Base-by-base conservation (phyloP, 202 grass and related monocot genomes). In the Hordeum pubiflorum region DNA sequence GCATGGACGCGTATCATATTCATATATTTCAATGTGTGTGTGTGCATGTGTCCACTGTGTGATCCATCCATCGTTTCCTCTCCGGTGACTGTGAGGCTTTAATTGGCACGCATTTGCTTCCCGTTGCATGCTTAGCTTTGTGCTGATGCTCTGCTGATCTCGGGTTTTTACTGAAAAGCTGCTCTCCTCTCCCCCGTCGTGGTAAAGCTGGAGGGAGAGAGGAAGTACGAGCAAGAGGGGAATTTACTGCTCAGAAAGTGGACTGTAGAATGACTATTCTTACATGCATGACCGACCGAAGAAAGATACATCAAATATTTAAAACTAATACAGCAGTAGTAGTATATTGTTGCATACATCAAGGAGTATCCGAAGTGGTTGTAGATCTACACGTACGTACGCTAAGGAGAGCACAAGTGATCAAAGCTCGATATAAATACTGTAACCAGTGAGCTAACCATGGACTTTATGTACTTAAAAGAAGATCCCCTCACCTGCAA, bases 401-500 rank as follows among this genome's bases (percentile, higher is more conserved):
- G n/a, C 41, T 8, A 14, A 18, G 60, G 31, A 41, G 31, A 37
- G 83, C 65, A 18, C 24, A 57, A 41, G 52, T 63, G 62, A 83
- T 72, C 69, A 9, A 31, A 50, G 69, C 67, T 71, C 7, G 10
- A 72, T 21, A 31, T 13, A 43, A 43, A 13, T 6, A 69, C 21
- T 14, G 14, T 10, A 54, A n/a, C 24, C 26, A 32, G 4, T 73
- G 27, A 73, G 50, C 14, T 33, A 33, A 73, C 31, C 44, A 73
- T 73, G 15, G 24, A 20, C 57, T 58, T 21, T 24, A 71, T 46
- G 20, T 9, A 72, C 7, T 31, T 31, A 48, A 29, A n/a, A 12
- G 10, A 52, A 17, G 29, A 52, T 31, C n/a, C 3, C 22, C 82
- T 89, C 81, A 97, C 93, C 93, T 97, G 93, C 68, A 97, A 86